A percentile compares a stretch with the other conserved stretches of the same genome.
Evolutionary conservation across 1,284 basidiomycete species (phyloP).

Genomic region (Paramarasmius palmivorus): DNA sequence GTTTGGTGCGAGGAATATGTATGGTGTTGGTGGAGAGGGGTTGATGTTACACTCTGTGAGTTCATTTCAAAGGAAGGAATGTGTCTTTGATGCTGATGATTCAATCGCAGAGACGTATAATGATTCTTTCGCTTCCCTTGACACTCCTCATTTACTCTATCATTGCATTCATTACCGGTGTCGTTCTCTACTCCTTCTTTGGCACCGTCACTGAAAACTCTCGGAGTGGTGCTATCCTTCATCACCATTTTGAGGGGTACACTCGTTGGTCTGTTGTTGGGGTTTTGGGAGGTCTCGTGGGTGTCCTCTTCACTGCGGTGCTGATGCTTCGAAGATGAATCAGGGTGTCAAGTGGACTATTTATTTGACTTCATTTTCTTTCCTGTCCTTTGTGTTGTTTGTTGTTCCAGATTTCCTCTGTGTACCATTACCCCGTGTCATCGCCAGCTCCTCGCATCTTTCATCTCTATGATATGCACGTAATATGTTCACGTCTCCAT

Average conservation of each 20-base stretch:
- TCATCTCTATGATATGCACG: too few relatives aligned
- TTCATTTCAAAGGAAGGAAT: too few relatives aligned
- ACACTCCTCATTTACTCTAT: constrained; percentile 72
- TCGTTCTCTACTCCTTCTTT: constrained; percentile 66
- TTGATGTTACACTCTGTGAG: constrained; percentile 58
- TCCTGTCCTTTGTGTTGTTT: too few relatives aligned
- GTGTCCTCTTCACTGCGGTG: constrained; percentile 57
- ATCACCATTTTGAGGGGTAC: constrained; percentile 52
- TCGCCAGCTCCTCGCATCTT: too few relatives aligned
- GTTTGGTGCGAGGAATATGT: constrained; percentile 20
- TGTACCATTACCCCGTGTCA: too few relatives aligned
- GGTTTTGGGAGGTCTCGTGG: constrained; percentile 58
- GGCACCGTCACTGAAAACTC: constrained; percentile 40
- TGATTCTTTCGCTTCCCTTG: constrained; percentile 70
- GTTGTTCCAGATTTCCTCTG: too few relatives aligned
- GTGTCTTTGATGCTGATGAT: too few relatives aligned
- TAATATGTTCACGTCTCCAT: too few relatives aligned
- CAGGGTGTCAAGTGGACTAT: neutral
- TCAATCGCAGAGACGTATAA: constrained; percentile 62
- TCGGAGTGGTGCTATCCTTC: constrained; percentile 28
- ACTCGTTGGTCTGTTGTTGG: constrained; percentile 65
- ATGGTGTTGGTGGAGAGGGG: constrained; percentile 51
- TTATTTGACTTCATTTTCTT: too few relatives aligned
- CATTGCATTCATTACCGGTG: constrained; percentile 61
- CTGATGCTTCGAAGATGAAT: constrained; percentile 43